Base-by-base conservation (phyloP, 2,329 filamentous ascomycete genomes). In the Diaporthe australafricana region DNA sequence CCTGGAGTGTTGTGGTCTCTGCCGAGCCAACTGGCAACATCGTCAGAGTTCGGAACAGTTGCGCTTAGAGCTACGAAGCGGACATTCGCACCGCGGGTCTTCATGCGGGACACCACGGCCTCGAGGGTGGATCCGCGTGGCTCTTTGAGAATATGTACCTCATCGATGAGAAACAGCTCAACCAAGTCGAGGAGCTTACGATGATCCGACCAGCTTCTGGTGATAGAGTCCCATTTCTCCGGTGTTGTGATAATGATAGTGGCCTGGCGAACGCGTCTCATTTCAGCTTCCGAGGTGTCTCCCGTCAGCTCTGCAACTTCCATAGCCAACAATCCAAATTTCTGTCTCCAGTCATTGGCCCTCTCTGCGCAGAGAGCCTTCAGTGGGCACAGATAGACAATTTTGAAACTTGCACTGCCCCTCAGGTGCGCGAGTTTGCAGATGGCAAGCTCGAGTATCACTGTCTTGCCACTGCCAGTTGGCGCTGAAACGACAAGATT, bases 151-250 rank as follows among this genome's bases (percentile, higher is more conserved):
- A 96, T 94, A 75, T 97, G 94, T 0, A 97, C 93, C 78, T 97
- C 94, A 76, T 97, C 94, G 70, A 97, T 95, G 25, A 97, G 86
- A 74, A 96, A 94, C 0, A 97, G 83, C 73, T 92, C 93, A 56
- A 97, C 89, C 74, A 95, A 86, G 72, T 92, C 88, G 81, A 97
- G 89, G 22, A 97, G 83, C 74, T 87, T 92, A 67, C 88, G 87
- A 77, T 97, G 92, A 76, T 97, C 94, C 76, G 91, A 90, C 94
- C 94, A 97, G 78, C 94, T 95, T 22, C 94, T 87, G 0, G 94
- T 97, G 79, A 96, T 91, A 72, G 93, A 96, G 78, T 97, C 94
- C 94, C 94, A 97, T 78, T 97, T 97, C 81, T 97, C 94, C 0
- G 94, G 94, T 0, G 94, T 97, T 0, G 94, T 96, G 74, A 97